These are phyloP conservation scores for Cephaloascus albidus DNA, from an alignment of 805 yeast genomes.

Conservation along the genomic window DNA sequence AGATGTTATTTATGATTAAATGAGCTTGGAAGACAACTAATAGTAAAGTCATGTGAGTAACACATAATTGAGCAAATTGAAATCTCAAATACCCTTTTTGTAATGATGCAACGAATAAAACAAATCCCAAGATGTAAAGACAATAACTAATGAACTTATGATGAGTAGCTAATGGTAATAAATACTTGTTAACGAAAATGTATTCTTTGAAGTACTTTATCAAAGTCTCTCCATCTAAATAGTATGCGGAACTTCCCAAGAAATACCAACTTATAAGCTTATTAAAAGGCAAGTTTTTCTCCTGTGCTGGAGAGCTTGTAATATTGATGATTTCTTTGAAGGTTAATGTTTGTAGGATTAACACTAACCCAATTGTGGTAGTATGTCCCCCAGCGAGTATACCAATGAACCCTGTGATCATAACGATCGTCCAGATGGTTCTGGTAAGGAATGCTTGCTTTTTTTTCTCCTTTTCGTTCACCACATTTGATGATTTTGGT, in stretches of 20 bases:
- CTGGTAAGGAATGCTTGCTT: conserved; percentile 80
- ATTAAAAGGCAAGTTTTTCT: conserved; percentile 75
- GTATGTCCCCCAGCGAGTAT: conserved; percentile 79
- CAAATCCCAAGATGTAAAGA: conserved; percentile 78
- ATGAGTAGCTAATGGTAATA: conserved; percentile 57
- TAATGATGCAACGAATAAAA: conserved; percentile 80
- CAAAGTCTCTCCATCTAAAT: conserved; percentile 78
- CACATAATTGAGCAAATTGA: conserved; percentile 90
- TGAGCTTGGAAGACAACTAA: conserved; percentile 92
- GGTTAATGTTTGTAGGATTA: conserved; percentile 69
- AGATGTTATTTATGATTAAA: conserved; percentile 79
- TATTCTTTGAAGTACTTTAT: conserved; percentile 49
- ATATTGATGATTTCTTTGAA: conserved; percentile 85
- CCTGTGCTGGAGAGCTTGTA: conserved; percentile 78
- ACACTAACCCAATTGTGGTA: conserved; percentile 64
- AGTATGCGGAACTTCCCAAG: conserved; percentile 77
- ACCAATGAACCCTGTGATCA: conserved; percentile 68
- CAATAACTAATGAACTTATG: conserved; percentile 82
- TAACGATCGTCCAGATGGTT: conserved; percentile 87
- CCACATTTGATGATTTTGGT: too few relatives aligned
- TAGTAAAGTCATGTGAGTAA: conserved; percentile 87
- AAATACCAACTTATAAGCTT: conserved; percentile 90
- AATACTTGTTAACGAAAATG: conserved; percentile 40
- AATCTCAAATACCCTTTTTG: conserved; percentile 83
- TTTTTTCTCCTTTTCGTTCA: conserved; percentile 49